These are phyloP conservation scores for Aspergillus udagawae DNA, from an alignment of 2,329 filamentous ascomycete species.

Conservation along the genomic window DNA sequence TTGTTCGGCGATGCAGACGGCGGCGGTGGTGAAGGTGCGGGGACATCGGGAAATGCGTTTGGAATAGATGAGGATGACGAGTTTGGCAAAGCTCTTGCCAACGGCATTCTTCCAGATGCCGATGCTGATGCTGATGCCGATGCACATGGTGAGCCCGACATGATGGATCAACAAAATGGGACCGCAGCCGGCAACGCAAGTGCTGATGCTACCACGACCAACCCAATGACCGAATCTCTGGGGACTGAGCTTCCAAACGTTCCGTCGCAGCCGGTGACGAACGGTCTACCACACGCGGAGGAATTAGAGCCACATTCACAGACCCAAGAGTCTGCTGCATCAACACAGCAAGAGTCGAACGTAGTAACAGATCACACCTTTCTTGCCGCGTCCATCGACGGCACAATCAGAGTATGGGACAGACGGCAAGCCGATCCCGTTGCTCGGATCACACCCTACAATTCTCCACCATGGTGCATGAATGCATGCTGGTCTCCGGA, in stretches of 20 bases:
- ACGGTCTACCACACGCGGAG: constrained; percentile 43
- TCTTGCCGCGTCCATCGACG: constrained; percentile 64
- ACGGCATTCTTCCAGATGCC: constrained; percentile 53
- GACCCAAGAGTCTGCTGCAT: constrained; percentile 21
- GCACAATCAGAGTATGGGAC: constrained; percentile 48
- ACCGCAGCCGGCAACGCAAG: constrained; percentile 9
- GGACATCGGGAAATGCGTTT: constrained; percentile 57
- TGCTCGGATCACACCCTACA: constrained; percentile 70
- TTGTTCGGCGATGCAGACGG: constrained; percentile 80
- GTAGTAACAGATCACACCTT: constrained; percentile 68
- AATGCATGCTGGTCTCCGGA: constrained; percentile 94
- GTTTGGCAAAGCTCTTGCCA: constrained; percentile 70
- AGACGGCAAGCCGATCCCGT: constrained; percentile 68
- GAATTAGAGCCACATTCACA: constrained; percentile 29
- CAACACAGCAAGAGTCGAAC: constrained; percentile 41
- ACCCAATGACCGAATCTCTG: constrained; percentile 15
- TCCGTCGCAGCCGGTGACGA: constrained; percentile 28
- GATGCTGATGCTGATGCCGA: constrained; percentile 45
- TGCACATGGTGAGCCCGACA: constrained; percentile 30
- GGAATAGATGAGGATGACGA: constrained; percentile 81
- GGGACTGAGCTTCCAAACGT: constrained; percentile 20
- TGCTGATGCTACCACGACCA: constrained; percentile 2
- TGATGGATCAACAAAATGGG: constrained; percentile 17
- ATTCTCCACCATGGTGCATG: constrained; percentile 94
- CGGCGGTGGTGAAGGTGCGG: constrained; percentile 44